These are phyloP conservation scores for Phaeosphaeriaceae sp. DNA, from an alignment of 2,329 filamentous ascomycete genomes.

Conservation along the genomic window DNA sequence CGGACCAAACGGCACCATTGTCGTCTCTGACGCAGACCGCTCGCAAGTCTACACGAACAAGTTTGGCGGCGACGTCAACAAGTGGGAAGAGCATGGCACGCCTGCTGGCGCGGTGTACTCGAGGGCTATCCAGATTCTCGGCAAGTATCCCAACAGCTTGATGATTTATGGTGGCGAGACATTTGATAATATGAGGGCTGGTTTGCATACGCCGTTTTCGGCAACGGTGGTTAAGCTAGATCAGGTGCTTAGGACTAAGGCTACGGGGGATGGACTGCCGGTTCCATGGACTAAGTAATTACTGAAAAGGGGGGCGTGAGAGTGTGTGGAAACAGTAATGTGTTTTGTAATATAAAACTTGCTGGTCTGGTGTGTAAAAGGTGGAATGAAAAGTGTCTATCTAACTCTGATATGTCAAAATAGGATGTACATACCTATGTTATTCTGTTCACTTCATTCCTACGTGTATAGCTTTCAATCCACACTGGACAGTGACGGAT, in stretches of 20 bases:
- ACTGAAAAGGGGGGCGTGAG: too few relatives aligned
- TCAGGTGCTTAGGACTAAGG: conserved; percentile 8
- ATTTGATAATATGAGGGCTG: conserved; percentile 15
- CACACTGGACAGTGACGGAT: too few relatives aligned
- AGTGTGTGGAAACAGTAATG: too few relatives aligned
- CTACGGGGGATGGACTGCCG: neutral
- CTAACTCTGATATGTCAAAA: too few relatives aligned
- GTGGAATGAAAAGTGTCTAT: too few relatives aligned
- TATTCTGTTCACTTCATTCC: too few relatives aligned
- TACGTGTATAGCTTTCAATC: too few relatives aligned
- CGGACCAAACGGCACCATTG: conserved; percentile 28
- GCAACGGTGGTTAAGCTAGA: conserved; percentile 19
- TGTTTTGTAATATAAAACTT: too few relatives aligned
- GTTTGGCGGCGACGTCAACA: conserved; percentile 18
- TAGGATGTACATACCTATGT: too few relatives aligned
- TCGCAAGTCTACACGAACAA: conserved; percentile 26
- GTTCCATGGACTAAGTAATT: too few relatives aligned
- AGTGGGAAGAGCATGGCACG: conserved; percentile 27
- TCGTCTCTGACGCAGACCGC: conserved; percentile 25
- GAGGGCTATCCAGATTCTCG: conserved; percentile 25
- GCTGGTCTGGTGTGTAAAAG: too few relatives aligned
- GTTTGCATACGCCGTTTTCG: conserved; percentile 17
- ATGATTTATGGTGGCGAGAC: conserved; percentile 27
- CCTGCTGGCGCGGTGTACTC: conserved; percentile 27
- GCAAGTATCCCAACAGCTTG: conserved; percentile 18